Evolutionary conservation across 257 asterid genomes (phyloP), one percentile per base, ranked within the genome.

Genomic region (Sherardia arvensis): DNA sequence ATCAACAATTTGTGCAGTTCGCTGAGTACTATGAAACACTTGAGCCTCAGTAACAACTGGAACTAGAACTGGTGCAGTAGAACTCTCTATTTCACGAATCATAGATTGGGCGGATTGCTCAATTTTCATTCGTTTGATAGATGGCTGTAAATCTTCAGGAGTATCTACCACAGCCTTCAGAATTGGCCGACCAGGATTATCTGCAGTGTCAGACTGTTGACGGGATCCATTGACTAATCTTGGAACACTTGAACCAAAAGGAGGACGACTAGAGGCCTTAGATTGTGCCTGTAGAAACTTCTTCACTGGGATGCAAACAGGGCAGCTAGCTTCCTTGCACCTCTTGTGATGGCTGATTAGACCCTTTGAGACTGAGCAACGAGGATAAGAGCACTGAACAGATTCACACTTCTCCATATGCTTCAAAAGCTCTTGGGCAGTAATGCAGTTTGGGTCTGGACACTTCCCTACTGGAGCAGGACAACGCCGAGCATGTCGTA

Each of bases 401-500:
- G 20, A 64, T 57, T 73, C 70, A 73, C 99, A 93, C 55, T 66
- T 26, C 64, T 80, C 82, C 66, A 83, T 78, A 78, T 93, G 99
- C 75, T 77, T 80, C 82, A 79, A 65, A 59, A 93, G 83, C 74
- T 77, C 78, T 74, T 93, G 99, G 64, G 64, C 95, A 21, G 61
- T 59, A 53, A 78, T 66, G 83, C 99, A 90, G 74, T 78, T 34
- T 55, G 77, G 62, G 27, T 84, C 96, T 3, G 61, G 80, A 76
- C 99, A 93, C 80, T 83, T 85, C 72, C 99, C 97, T 78, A 77
- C 95, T 59, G 89, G 85, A 71, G 78, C 79, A 66, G 86, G 80
- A 74, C 99, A 93, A 43, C 80, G 77, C 9, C 96, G 94, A 58
- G 97, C 99, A 83, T 93, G 99, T 65, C 78, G 63, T 82, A 90